A percentile compares a stretch with the other conserved stretches of the same genome.
Evolutionary conservation across 2,329 filamentous ascomycete species (phyloP).

Genomic region (Claviceps arundinis): DNA sequence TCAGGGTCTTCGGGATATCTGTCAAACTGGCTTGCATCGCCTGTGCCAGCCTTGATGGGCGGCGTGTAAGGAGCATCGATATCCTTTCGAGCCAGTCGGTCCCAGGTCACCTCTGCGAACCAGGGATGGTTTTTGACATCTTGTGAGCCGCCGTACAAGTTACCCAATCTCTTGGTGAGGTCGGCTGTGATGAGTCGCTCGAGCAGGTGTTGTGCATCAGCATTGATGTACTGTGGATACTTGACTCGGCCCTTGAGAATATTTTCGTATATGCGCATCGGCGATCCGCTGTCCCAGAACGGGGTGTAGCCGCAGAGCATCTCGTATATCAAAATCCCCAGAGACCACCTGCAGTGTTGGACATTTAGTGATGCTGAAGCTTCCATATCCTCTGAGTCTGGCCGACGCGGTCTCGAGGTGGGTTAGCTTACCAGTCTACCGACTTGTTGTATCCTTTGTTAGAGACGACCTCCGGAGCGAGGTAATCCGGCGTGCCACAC

Average conservation of each 20-base stretch:
- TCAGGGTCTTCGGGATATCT: slow-evolving; percentile 96
- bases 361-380: background rate
- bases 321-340: slow-evolving; percentile 97
- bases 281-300: slow-evolving; percentile 95
- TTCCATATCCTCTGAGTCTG: background rate
- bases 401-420: background rate
- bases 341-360: slow-evolving; percentile 63
- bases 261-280: slow-evolving; percentile 99
- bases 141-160: slow-evolving; percentile 76
- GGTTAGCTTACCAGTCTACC: slow-evolving; percentile 73
- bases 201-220: slow-evolving; percentile 84
- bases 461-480: slow-evolving; percentile 95
- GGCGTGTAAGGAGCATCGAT: slow-evolving; percentile 98
- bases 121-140: slow-evolving; percentile 94
- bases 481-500: slow-evolving; percentile 93
- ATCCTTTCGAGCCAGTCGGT: slow-evolving; percentile 83
- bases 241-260: slow-evolving; percentile 93
- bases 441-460: slow-evolving; percentile 99
- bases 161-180: slow-evolving; percentile 86
- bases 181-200: slow-evolving; percentile 89
- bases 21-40: slow-evolving; percentile 95
- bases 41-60: slow-evolving; percentile 82
- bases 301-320: slow-evolving; percentile 99
- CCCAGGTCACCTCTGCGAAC: slow-evolving; percentile 98
- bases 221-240: slow-evolving; percentile 90